Evolutionary conservation across 805 yeast genomes (phyloP), one percentile per base, ranked within the genome.

Genomic region (Vanderwaltozyma yarrowii): DNA sequence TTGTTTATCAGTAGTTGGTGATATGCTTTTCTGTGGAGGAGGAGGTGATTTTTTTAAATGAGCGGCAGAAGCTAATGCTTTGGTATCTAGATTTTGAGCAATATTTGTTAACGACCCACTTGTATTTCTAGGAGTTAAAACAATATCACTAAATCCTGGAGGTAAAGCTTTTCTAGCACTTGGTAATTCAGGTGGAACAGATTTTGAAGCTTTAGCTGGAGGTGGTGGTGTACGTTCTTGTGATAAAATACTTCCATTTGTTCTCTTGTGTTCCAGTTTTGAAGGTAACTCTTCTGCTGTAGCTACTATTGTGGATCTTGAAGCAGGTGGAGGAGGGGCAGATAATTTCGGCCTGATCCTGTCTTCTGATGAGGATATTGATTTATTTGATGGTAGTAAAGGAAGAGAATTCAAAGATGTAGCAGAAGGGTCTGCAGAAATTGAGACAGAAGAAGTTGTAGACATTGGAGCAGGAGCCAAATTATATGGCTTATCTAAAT

Each of bases 121-220:
- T 10, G 38, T 19, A 11, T 21, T 38, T 42, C 47, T 62, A 19
- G 68, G 68, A 4, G 59, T 56, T 32, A 65, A 41, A 7, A 65
- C 44, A 3, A 52, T 27, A 18, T 54, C 62, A 24, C 55, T 51
- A 32, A 56, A 62, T 0, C 69, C 68, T 7, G 69, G 69, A 21
- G 69, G 69, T 5, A 13, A 46, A 2, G 50, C 37, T 36, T 55
- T 59, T 32, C 64, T 50, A 16, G 64, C 51, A 7, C 53, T 51
- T 10, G 63, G 62, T 2, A 49, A 54, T 13, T 61, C 52, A 20
- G 65, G 63, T 5, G 58, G 55, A 12, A 39, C 32, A n/a, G 49
- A 12, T 16, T 32, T 19, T 9, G 23, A 13, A 7, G 32, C n/a
- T 2, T 7, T 12, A 2, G 24, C 5, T 16, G 32, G 15, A 5